A percentile compares a stretch with the other conserved stretches of the same genome.
Conservation (phyloP, 2,329 filamentous ascomycete genomes). For the Fusarium solani-melongenae region DNA sequence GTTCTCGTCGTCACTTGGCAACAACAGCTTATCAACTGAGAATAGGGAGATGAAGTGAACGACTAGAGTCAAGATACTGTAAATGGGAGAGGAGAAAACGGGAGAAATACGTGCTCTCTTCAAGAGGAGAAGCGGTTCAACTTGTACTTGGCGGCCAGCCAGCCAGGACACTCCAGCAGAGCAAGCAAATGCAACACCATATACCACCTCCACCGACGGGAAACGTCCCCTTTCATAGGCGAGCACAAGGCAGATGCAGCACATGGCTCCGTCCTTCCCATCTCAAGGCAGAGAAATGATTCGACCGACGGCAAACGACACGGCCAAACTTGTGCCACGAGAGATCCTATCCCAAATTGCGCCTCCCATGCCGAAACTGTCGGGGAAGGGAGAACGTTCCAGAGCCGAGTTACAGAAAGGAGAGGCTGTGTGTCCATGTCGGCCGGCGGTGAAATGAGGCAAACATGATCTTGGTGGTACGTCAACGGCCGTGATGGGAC, state of each 20-base stretch:
- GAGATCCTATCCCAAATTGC: conserved; percentile 19
- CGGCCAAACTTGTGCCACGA: conserved; percentile 36
- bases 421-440: conserved; percentile 19
- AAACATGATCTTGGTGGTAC: conserved; percentile 41
- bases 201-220: neutral
- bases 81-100: neutral
- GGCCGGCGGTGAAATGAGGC: conserved; percentile 39
- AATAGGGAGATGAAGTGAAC: neutral
- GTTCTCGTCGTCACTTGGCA: neutral
- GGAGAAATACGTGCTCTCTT: neutral
- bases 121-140: conserved; percentile 17
- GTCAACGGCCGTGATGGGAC: conserved; percentile 39
- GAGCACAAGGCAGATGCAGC: conserved; percentile 12
- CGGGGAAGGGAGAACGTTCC: conserved; percentile 22
- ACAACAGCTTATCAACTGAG: neutral
- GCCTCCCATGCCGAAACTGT: conserved; percentile 20
- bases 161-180: conserved; percentile 21
- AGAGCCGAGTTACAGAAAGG: conserved; percentile 23
- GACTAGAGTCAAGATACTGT: neutral
- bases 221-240: conserved; percentile 11
- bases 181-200: conserved; percentile 18
- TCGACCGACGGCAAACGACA: conserved; percentile 30
- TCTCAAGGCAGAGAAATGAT: conserved; percentile 18
- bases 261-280: conserved; percentile 8
- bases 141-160: conserved; percentile 30